Conservation (phyloP, 2,329 filamentous ascomycete genomes). For the Trichocomaceae sp. region DNA sequence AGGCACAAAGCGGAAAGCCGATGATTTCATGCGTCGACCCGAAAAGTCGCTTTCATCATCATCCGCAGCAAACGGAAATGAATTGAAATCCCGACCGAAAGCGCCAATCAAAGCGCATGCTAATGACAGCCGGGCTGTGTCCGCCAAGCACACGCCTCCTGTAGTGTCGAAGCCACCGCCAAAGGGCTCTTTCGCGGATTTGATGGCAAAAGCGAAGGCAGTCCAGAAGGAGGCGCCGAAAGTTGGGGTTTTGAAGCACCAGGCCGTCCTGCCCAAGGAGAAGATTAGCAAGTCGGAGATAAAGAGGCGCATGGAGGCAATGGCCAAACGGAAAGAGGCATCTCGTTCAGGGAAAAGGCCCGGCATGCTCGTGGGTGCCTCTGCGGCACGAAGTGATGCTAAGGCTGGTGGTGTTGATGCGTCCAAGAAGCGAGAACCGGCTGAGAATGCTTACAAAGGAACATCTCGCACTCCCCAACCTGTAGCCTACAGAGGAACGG, state of each 20-base stretch:
- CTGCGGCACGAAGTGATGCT: slow-evolving; percentile 9
- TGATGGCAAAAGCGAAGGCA: slow-evolving; percentile 54
- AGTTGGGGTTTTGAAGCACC: slow-evolving; percentile 52
- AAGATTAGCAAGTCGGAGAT: slow-evolving; percentile 51
- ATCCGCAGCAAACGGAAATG: slow-evolving; percentile 17
- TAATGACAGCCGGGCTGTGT: slow-evolving; percentile 15
- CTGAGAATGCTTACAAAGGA: slow-evolving; percentile 32
- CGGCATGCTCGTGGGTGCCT: slow-evolving; percentile 17
- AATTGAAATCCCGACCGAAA: slow-evolving; percentile 20
- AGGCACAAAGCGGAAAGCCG: slow-evolving; percentile 40
- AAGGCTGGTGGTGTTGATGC: slow-evolving; percentile 20
- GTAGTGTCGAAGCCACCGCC: slow-evolving; percentile 41
- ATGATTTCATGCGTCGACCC: slow-evolving; percentile 30
- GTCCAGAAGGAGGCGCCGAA: slow-evolving; percentile 42
- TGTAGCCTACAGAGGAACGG: slow-evolving; percentile 38
- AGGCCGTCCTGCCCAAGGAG: slow-evolving; percentile 46
- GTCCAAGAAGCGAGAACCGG: slow-evolving; percentile 28
- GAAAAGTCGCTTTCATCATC: slow-evolving; percentile 20
- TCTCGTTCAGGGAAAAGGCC: slow-evolving; percentile 24
- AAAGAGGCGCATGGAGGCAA: slow-evolving; percentile 39
- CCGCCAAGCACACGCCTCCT: slow-evolving; percentile 16
- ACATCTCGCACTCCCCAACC: slow-evolving; percentile 29
- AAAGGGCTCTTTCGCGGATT: slow-evolving; percentile 54
- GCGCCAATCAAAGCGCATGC: slow-evolving; percentile 13
- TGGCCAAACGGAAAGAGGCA: slow-evolving; percentile 35